Conservation (phyloP, 2,329 filamentous ascomycete species). For the Neofusicoccum sp. region DNA sequence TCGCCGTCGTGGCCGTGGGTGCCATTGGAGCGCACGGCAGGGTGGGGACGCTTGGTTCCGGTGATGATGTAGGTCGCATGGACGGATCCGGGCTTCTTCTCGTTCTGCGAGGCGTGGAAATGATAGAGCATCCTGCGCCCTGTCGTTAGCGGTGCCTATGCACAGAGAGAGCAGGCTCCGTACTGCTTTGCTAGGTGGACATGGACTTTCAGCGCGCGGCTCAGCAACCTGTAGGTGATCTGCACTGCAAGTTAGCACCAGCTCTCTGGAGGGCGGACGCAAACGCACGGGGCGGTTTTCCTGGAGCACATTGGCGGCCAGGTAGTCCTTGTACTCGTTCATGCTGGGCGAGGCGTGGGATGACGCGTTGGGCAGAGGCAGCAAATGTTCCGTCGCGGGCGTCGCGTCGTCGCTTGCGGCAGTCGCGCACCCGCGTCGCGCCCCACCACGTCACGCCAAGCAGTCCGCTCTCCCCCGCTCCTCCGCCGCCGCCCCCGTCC, state of each 20-base stretch:
- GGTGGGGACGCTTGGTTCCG: constrained; percentile 57
- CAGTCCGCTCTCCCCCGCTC: not conserved
- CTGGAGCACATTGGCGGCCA: constrained; percentile 72
- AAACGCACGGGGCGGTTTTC: constrained; percentile 67
- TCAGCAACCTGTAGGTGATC: constrained; percentile 85
- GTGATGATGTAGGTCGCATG: constrained; percentile 90
- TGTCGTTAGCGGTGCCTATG: constrained; percentile 23
- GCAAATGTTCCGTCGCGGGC: constrained; percentile 1
- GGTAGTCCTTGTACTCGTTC: constrained; percentile 65
- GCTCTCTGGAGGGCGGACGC: constrained; percentile 28
- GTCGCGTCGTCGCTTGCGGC: constrained; percentile 7
- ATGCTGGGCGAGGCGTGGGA: constrained; percentile 31
- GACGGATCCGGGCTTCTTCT: constrained; percentile 69
- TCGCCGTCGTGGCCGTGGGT: constrained; percentile 61
- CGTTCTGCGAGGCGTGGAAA: constrained; percentile 76
- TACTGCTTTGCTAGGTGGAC: constrained; percentile 87
- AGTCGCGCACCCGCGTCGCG: constrained; percentile 9
- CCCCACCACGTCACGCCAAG: constrained; percentile 16
- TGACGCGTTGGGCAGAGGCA: not conserved
- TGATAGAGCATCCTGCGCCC: constrained; percentile 74
- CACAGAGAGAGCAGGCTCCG: constrained; percentile 31
- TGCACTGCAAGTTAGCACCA: constrained; percentile 36
- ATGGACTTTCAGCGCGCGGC: constrained; percentile 78
- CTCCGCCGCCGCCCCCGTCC: not conserved
- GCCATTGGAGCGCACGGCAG: not conserved